phyloP scores from a whole-genome alignment of 805 yeast species.

The Saccharomyces kudriavzevii region DNA sequence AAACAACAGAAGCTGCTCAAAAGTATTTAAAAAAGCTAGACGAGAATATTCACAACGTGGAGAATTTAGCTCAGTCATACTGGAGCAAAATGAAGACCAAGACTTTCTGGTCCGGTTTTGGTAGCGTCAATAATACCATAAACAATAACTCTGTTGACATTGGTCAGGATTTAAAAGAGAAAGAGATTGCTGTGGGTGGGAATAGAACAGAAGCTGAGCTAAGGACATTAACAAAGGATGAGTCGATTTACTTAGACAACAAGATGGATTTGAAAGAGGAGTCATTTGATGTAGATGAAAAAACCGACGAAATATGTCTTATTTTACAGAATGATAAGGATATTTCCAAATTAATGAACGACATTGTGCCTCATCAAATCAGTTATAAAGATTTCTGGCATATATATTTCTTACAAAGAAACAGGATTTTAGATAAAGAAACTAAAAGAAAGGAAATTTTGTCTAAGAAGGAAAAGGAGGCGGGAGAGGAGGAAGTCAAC shows the following conservation, averaged over 20 bases:
- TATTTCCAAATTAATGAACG: slow-evolving; percentile 47
- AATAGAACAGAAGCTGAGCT: slow-evolving; percentile 59
- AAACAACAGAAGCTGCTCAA: slow-evolving; percentile 40
- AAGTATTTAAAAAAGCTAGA: slow-evolving; percentile 65
- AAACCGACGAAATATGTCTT: slow-evolving; percentile 43
- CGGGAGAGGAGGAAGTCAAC: slow-evolving; percentile 21
- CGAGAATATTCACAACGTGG: slow-evolving; percentile 63
- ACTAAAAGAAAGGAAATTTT: slow-evolving; percentile 56
- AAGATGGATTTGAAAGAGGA: slow-evolving; percentile 4
- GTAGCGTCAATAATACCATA: neutral
- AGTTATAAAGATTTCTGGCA: slow-evolving; percentile 65
- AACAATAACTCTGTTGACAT: slow-evolving; percentile 20
- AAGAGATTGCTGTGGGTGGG: slow-evolving; percentile 37
- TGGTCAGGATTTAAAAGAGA: slow-evolving; percentile 19
- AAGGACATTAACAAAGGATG: slow-evolving; percentile 44
- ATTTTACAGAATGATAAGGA: slow-evolving; percentile 43
- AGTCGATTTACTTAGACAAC: slow-evolving; percentile 35
- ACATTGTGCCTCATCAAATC: slow-evolving; percentile 57
- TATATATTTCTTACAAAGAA: slow-evolving; percentile 51
- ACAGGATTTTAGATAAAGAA: slow-evolving; percentile 52
- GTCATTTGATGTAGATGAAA: slow-evolving; percentile 34
- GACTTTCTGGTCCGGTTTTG: slow-evolving; percentile 23
- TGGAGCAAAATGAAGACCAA: slow-evolving; percentile 25
- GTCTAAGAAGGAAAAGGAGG: slow-evolving; percentile 33
- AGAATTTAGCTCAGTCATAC: slow-evolving; percentile 50